A percentile compares a stretch with the other conserved stretches of the same genome.
phyloP scores from a whole-genome alignment of 2,329 filamentous ascomycete genomes.

The Fusarium cicatricum region DNA sequence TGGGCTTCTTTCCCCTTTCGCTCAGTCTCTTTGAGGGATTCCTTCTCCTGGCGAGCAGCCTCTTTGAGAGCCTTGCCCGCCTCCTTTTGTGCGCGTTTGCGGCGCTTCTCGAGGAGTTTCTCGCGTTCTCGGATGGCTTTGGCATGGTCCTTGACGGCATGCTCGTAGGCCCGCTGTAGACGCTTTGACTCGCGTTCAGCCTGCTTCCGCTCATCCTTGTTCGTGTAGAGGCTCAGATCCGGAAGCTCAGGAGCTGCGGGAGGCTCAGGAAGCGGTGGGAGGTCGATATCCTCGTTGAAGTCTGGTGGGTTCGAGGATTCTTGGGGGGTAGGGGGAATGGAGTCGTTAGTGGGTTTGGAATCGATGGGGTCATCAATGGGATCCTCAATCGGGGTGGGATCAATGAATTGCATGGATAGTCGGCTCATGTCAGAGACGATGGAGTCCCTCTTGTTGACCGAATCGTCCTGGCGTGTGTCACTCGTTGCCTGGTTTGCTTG shows the following conservation, averaged over 20 bases:
- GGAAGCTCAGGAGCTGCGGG: constrained; percentile 58
- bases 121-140: constrained; percentile 69
- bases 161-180: constrained; percentile 69
- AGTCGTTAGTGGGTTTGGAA: neutral
- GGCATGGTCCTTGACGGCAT: constrained; percentile 71
- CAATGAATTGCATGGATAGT: constrained; percentile 48
- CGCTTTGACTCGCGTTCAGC: constrained; percentile 74
- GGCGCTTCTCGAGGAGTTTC: constrained; percentile 65
- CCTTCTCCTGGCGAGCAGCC: constrained; percentile 42
- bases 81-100: constrained; percentile 53
- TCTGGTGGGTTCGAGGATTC: neutral
- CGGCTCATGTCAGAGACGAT: constrained; percentile 23
- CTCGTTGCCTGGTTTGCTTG: neutral
- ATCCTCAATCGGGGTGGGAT: constrained; percentile 51
- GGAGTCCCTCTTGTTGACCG: constrained; percentile 1
- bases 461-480: neutral
- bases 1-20: constrained; percentile 41
- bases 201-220: constrained; percentile 72
- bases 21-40: constrained; percentile 43
- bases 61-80: constrained; percentile 45
- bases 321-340: neutral
- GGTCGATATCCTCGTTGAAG: constrained; percentile 20
- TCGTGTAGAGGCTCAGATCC: constrained; percentile 65
- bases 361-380: neutral
- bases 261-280: constrained; percentile 52